phyloP scores from a whole-genome alignment of 2,329 filamentous ascomycete species.

The Lachnellula subtilissima region DNA sequence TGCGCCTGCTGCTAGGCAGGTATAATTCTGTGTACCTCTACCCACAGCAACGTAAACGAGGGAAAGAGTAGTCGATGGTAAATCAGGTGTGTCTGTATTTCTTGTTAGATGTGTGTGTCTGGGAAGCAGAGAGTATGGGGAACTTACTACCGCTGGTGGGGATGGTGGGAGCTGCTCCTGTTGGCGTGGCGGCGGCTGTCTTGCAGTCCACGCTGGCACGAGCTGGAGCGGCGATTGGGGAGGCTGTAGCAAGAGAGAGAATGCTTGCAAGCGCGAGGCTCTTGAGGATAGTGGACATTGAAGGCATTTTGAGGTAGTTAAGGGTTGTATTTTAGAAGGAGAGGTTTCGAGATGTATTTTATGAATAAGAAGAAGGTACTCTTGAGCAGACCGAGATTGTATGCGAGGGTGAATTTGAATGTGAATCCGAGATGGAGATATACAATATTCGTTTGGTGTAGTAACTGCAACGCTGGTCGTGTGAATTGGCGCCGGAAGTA shows the following conservation, averaged over 20 bases:
- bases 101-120: background rate
- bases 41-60: conserved; percentile 29
- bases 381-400: background rate
- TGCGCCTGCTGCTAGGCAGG: conserved; percentile 21
- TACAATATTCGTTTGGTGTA: background rate
- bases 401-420: background rate
- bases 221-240: conserved; percentile 7
- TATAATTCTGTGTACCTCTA: conserved; percentile 32
- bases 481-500: background rate
- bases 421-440: background rate
- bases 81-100: conserved; percentile 18
- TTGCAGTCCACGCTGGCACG: background rate
- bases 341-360: background rate
- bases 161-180: conserved; percentile 14
- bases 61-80: conserved; percentile 21
- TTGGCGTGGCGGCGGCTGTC: background rate
- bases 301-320: conserved; percentile 21
- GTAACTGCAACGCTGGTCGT: background rate
- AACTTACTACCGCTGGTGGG: conserved; percentile 23
- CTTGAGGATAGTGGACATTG: conserved; percentile 19
- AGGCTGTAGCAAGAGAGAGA: conserved; percentile 15
- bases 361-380: background rate
- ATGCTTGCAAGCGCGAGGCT: conserved; percentile 20
- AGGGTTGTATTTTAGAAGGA: background rate
- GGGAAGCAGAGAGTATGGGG: background rate